Base-by-base conservation (phyloP, 805 yeast species). In the Cyberlindnera petersonii region DNA sequence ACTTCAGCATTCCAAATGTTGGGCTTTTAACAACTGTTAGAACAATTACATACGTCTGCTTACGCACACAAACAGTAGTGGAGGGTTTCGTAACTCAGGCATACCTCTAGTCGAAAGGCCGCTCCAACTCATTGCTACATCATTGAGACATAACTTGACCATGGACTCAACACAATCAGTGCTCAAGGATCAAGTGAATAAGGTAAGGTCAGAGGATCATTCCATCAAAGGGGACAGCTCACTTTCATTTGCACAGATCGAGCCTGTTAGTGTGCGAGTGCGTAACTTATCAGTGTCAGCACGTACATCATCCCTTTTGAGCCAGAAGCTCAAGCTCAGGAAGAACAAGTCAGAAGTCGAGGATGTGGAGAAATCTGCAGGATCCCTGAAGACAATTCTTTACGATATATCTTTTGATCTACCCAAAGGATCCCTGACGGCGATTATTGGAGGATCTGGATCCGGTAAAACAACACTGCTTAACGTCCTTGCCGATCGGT, bases 391-490 rank as follows among this genome's bases (percentile, higher is more conserved):
- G 31, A 38, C 38, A 8, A 35, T 50, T 8, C 43, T 55, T 13
- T 39, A 44, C 18, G 18, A 35, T 56, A 69, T 84, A 24, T 77
- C 88, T 0, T 72, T 85, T 42, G 77, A 77, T 31, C 66, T 85
- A 8, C 76, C 78, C 0, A 55, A 72, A n/a, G 85, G 86, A 11
- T 68, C 82, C 3, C 55, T 87, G 29, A 71, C 86, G 66, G 95
- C 95, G 5, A 82, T 87, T 9, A 77, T 87, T 66, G 96, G 96
- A 6, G 94, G 95, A 0, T 82, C 91, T 0, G 95, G 95, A 0
- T 78, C 88, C 4, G 96, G 95, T 4, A 86, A 87, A 53, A 87
- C 95, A 0, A 85, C 95, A 0, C 56, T 86, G 32, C 64, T 87
- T 24, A 87, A 87, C 53, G 75, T 76, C 1, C 59, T 82, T 23